Conservation (phyloP, 768 basidiomycete species). For the Amanita muscaria region DNA sequence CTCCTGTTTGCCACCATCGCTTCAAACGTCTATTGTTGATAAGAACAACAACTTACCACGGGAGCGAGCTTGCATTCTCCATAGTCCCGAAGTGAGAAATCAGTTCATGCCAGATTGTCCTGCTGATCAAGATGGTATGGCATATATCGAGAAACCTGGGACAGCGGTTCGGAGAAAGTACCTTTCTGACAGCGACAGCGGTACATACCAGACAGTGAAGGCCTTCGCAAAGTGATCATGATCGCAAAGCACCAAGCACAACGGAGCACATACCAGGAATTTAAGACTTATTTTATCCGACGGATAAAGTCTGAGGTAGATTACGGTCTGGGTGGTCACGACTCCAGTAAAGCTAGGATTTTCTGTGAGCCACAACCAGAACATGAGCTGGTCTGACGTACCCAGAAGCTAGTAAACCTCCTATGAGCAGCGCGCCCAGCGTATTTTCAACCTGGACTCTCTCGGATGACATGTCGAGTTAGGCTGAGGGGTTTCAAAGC, state of each 20-base stretch:
- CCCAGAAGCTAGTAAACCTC: conserved; percentile 31
- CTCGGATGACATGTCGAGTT: too few species aligned
- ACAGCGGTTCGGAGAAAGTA: neutral
- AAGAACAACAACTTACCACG: conserved; percentile 25
- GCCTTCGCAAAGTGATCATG: conserved; percentile 13
- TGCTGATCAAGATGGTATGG: conserved; percentile 29
- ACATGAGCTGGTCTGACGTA: conserved; percentile 13
- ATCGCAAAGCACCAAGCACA: too few species aligned
- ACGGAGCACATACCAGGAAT: conserved; percentile 21
- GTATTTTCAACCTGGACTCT: conserved; percentile 24
- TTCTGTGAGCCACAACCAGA: neutral
- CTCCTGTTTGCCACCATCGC: conserved; percentile 19
- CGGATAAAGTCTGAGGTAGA: conserved; percentile 32
- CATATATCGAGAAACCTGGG: conserved; percentile 22
- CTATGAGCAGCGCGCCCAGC: conserved; percentile 33
- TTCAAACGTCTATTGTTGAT: neutral
- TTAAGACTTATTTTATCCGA: conserved; percentile 23
- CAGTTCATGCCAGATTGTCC: conserved; percentile 31
- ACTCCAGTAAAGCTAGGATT: conserved; percentile 31
- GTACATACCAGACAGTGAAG: conserved; percentile 20
- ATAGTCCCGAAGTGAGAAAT: conserved; percentile 34
- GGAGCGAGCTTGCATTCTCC: conserved; percentile 31
- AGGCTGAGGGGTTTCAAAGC: too few species aligned
- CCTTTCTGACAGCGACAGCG: neutral
- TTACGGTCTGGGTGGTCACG: conserved; percentile 29